Percentiles rank a stretch among this genome's conserved stretches.
phyloP scores from a whole-genome alignment of 768 basidiomycete species.

The Rhodosporidiobolus odoratus region DNA sequence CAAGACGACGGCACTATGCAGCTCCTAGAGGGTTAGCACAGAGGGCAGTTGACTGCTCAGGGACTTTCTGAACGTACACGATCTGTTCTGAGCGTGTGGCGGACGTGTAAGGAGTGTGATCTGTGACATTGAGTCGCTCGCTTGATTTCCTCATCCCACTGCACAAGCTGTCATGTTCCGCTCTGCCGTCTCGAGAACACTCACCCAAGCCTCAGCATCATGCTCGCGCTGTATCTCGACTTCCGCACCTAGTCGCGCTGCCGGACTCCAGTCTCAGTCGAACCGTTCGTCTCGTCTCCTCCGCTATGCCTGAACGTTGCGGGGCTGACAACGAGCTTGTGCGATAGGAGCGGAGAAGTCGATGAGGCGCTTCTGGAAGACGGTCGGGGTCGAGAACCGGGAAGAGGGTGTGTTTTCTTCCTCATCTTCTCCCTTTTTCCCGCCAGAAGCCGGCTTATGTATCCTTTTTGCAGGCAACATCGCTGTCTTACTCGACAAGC shows the following conservation, averaged over 20 bases:
- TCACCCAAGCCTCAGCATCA: not conserved
- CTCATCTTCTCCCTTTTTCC: not conserved
- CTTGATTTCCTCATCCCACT: not conserved
- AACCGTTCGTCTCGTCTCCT: not conserved
- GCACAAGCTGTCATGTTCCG: constrained; percentile 12
- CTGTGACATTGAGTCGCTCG: not conserved
- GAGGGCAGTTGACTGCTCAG: no score
- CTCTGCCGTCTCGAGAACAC: not conserved
- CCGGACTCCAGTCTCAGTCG: constrained; percentile 14
- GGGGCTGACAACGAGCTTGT: not conserved
- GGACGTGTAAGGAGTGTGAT: not conserved
- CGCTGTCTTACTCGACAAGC: constrained; percentile 39
- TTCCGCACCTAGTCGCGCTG: not conserved
- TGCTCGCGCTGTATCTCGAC: constrained; percentile 19
- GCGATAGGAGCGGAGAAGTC: constrained; percentile 73
- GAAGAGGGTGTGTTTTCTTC: constrained; percentile 43
- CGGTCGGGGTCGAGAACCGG: constrained; percentile 66
- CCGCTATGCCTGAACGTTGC: not conserved
- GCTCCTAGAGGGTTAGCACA: no score
- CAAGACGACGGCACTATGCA: not conserved
- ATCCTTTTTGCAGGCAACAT: constrained; percentile 3
- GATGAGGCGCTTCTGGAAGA: constrained; percentile 88
- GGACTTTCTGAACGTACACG: no score
- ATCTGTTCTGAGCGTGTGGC: not conserved
- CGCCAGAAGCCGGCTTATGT: not conserved